These are phyloP conservation scores for Osmanthus fragrans DNA, from an alignment of 257 asterid genomes.

Conservation along the genomic window DNA sequence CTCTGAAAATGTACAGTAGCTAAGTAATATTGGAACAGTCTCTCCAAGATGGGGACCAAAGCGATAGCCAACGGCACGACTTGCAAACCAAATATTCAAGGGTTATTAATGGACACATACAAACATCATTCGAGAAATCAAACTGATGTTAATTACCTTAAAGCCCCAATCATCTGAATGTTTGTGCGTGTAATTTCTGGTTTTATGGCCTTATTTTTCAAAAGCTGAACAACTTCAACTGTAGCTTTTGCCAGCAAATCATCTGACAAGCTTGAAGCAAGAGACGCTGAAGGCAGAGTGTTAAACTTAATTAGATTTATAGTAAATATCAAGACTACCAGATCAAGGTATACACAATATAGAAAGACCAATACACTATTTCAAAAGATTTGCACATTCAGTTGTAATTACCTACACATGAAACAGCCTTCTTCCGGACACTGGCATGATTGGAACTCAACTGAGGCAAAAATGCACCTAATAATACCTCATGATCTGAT, in stretches of 20 bases:
- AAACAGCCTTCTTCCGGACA: constrained; percentile 90
- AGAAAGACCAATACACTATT: not conserved
- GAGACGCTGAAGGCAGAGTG: constrained; percentile 67
- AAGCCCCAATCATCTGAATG: constrained; percentile 98
- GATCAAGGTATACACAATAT: not conserved
- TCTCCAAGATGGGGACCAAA: constrained; percentile 99
- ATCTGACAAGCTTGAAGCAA: constrained; percentile 97
- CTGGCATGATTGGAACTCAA: constrained; percentile 90
- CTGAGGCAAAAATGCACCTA: constrained; percentile 77
- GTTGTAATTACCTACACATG: constrained; percentile 78
- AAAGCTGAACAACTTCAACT: constrained; percentile 70
- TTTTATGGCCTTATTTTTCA: constrained; percentile 60
- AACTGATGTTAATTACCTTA: constrained; percentile 55
- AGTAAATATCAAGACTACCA: constrained; percentile 8
- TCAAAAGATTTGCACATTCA: constrained; percentile 16
- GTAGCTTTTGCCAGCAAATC: constrained; percentile 93
- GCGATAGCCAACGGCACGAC: constrained; percentile 99
- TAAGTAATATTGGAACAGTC: constrained; percentile 77
- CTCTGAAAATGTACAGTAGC: constrained; percentile 87
- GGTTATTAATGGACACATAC: constrained; percentile 7
- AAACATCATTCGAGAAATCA: constrained; percentile 17
- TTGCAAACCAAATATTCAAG: constrained; percentile 31
- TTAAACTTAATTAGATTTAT: constrained; percentile 18
- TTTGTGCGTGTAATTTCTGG: constrained; percentile 88
- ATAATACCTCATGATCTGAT: constrained; percentile 74